Conservation (phyloP, 139 green algal genomes). For the Tetraselmis striata region DNA sequence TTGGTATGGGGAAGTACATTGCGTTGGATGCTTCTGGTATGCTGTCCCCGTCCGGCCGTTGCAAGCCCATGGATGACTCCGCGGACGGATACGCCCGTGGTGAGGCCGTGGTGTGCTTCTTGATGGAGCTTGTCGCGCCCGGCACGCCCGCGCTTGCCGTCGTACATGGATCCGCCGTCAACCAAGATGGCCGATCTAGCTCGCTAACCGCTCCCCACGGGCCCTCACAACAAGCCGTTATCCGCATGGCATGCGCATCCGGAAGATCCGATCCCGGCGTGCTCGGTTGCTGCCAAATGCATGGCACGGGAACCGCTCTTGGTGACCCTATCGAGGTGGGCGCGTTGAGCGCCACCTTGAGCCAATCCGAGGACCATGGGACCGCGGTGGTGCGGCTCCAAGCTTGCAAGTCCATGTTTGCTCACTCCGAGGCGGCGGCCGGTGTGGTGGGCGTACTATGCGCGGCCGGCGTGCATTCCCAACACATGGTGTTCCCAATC, state of each 20-base stretch:
- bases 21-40: conserved; percentile 42
- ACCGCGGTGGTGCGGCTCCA: conserved; percentile 35
- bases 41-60: conserved; percentile 65
- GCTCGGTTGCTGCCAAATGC: conserved; percentile 36
- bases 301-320: conserved; percentile 78
- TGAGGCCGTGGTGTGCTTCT: conserved; percentile 48
- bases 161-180: conserved; percentile 40
- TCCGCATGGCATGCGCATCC: conserved; percentile 33
- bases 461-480: conserved; percentile 2
- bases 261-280: conserved; percentile 11
- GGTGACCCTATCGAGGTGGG: conserved; percentile 84
- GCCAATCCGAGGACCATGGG: conserved; percentile 8
- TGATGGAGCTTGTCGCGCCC: not conserved
- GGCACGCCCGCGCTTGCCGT: conserved; percentile 20
- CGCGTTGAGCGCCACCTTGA: conserved; percentile 35
- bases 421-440: conserved; percentile 45
- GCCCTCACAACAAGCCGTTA: conserved; percentile 70
- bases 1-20: not conserved
- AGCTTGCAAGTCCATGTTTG: conserved; percentile 12
- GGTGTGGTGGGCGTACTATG: conserved; percentile 47
- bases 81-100: conserved; percentile 76
- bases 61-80: conserved; percentile 70
- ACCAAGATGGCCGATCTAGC: conserved; percentile 77
- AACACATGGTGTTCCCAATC: conserved; percentile 12
- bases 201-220: conserved; percentile 82